Evolutionary conservation across 495 filamentous ascomycete genomes (phyloP), one percentile per base, ranked within the genome.

Genomic region (Talaromyces proteolyticus): DNA sequence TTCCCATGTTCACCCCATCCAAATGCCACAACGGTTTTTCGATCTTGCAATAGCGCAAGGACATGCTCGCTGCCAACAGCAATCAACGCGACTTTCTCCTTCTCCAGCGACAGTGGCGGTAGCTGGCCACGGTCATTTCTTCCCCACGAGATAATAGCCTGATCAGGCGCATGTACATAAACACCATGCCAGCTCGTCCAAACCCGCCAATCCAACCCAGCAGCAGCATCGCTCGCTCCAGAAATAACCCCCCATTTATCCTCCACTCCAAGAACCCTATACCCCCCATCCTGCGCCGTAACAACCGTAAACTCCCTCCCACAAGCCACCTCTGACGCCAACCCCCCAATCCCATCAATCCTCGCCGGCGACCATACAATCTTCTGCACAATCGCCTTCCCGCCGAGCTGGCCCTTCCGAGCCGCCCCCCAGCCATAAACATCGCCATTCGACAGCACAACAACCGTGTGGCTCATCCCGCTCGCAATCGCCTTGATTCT

Each of bases 1-100:
- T 97, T 97, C 10, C 93, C 93, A 76, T 98, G 93, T 69, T 96
- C 89, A 1, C 90, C 91, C 92, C 93, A 98, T 14, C 93, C 93
- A 87, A 91, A 96, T 3, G 84, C 77, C 36, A 89, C 62, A 11
- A 96, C 66, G 18, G 58, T 67, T 1, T 80, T 78, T 19, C 46
- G 26, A 43, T 76, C 70, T n/a, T 65, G 68, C 3, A 82, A 77
- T 23, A 90, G 57, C 7, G 80, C 88, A 53, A 96, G 55, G 11
- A 73, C 80, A 68, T 98, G 93, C 67, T 96, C 92, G 60, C 91
- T 95, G 1, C 93, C 93, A 39, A 82, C 82, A 14, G 87, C 88
- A 12, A 97, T 68, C 16, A 71, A 36, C 3, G 19, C n/a, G 19
- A 49, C 47, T 2, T 20, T 23, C 3, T 23, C 22, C 20, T 16